Evolutionary conservation across 2,329 filamentous ascomycete genomes (phyloP).

Genomic region (Orbilia quercus): DNA sequence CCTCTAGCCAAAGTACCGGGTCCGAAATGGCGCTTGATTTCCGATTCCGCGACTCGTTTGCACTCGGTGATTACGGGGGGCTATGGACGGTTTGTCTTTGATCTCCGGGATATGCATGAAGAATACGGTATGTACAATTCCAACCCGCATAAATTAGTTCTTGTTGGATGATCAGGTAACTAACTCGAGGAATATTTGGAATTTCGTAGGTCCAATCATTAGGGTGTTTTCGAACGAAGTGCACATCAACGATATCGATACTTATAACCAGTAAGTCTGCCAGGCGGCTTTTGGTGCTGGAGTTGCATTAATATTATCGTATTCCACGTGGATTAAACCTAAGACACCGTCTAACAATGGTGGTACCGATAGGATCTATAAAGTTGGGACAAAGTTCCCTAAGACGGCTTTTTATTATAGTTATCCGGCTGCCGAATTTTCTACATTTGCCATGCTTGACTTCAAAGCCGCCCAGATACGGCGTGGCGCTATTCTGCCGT

Average conservation of each 20-base stretch:
- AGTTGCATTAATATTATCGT: background rate
- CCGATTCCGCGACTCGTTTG: slow-evolving; percentile 60
- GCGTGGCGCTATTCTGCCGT: slow-evolving; percentile 27
- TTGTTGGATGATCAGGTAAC: slow-evolving; percentile 1
- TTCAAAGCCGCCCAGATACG: slow-evolving; percentile 28
- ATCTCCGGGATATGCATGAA: slow-evolving; percentile 31
- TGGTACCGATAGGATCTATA: slow-evolving; percentile 17
- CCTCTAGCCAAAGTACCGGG: slow-evolving; percentile 62
- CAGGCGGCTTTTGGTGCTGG: background rate
- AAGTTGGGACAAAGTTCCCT: slow-evolving; percentile 34
- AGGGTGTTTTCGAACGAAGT: slow-evolving; percentile 63
- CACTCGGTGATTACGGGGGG: slow-evolving; percentile 17
- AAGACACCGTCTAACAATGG: slow-evolving; percentile 17
- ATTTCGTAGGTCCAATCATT: slow-evolving; percentile 61
- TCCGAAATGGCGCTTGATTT: slow-evolving; percentile 62
- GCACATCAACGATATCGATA: slow-evolving; percentile 60
- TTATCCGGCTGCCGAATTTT: slow-evolving; percentile 22
- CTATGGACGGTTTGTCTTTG: slow-evolving; percentile 18
- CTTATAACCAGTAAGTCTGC: slow-evolving; percentile 57
- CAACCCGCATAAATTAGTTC: background rate
- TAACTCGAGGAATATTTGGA: slow-evolving; percentile 5
- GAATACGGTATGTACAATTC: slow-evolving; percentile 19
- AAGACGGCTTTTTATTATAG: slow-evolving; percentile 25
- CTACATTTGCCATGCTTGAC: slow-evolving; percentile 23
- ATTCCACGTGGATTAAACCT: background rate